phyloP scores from a whole-genome alignment of 257 asterid genomes.

The Lithospermum erythrorhizon region DNA sequence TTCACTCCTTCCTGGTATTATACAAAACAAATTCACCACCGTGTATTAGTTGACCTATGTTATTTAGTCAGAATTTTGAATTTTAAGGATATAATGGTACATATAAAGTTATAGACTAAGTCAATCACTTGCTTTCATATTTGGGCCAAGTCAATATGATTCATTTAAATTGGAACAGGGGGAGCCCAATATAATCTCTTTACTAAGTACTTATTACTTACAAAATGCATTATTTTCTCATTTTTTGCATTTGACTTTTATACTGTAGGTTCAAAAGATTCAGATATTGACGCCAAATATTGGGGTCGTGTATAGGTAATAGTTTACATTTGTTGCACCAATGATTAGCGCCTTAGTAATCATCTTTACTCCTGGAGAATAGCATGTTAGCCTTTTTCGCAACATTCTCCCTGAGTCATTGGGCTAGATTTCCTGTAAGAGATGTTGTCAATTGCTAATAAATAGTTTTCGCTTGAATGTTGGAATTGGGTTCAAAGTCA shows the following conservation, averaged over 20 bases:
- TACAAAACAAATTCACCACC: too few relatives aligned
- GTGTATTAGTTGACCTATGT: too few relatives aligned
- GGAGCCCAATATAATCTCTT: background rate
- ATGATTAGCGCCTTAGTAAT: too few relatives aligned
- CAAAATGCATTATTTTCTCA: background rate
- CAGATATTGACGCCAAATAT: conserved; percentile 92
- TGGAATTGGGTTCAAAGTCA: background rate
- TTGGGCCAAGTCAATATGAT: background rate
- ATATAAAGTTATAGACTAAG: too few relatives aligned
- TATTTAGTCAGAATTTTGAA: too few relatives aligned
- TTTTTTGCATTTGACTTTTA: background rate
- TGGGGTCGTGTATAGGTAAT: conserved; percentile 96
- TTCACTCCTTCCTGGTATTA: too few relatives aligned
- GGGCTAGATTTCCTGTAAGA: too few relatives aligned
- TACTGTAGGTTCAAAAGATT: conserved; percentile 84
- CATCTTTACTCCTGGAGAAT: background rate
- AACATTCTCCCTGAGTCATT: too few relatives aligned
- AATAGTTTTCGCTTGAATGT: too few relatives aligned
- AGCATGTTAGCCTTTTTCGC: too few relatives aligned
- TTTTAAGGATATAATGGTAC: too few relatives aligned
- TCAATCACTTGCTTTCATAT: background rate
- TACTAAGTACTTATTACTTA: background rate
- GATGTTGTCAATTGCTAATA: too few relatives aligned
- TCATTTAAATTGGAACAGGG: background rate
- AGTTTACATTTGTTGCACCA: background rate